These are phyloP conservation scores for Suillus subaureus DNA, from an alignment of 768 basidiomycete species.

Conservation along the genomic window DNA sequence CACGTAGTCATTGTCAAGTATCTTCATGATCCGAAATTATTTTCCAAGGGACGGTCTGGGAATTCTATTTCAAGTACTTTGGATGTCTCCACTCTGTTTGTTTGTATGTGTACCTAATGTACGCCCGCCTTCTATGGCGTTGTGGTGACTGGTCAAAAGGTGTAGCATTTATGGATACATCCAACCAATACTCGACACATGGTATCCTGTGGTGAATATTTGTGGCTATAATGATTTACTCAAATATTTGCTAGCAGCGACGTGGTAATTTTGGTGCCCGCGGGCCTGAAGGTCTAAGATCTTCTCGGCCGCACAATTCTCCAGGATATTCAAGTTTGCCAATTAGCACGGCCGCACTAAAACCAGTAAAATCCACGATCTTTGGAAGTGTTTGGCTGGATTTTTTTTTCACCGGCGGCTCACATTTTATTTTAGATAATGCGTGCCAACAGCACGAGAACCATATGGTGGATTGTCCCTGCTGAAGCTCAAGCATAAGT, in stretches of 20 bases:
- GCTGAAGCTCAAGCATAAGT: neutral
- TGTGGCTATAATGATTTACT: neutral
- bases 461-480: neutral
- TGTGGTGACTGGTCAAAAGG: neutral
- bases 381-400: neutral
- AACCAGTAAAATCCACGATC: neutral
- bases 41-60: neutral
- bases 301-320: neutral
- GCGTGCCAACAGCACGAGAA: neutral
- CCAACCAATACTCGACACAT: constrained; percentile 4
- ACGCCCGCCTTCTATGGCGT: neutral
- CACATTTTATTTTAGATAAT: neutral
- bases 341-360: neutral
- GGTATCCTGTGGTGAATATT: neutral
- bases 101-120: neutral
- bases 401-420: neutral
- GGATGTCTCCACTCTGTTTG: neutral
- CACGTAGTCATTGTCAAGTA: neutral
- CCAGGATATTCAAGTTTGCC: constrained; percentile 1
- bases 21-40: constrained; percentile 5
- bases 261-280: neutral
- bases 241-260: neutral
- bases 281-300: neutral
- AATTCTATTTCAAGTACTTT: neutral
- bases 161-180: neutral